A percentile compares a stretch with the other conserved stretches of the same genome.
phyloP scores from a whole-genome alignment of 768 basidiomycete species.

The Cystobasidiopsis lactophilus region DNA sequence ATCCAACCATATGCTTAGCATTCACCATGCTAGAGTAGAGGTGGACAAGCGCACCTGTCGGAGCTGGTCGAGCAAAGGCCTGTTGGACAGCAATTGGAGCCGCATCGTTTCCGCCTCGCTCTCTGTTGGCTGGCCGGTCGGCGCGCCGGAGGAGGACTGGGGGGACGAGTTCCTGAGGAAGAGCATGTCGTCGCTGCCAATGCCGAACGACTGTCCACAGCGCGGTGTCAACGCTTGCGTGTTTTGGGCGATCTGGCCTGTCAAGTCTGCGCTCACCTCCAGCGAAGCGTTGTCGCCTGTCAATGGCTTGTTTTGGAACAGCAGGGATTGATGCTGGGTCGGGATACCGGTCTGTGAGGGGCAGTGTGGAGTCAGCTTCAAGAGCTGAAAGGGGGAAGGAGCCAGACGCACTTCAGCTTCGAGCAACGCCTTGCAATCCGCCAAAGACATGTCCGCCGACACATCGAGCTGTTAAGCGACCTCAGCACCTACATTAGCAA shows the following conservation, averaged over 20 bases:
- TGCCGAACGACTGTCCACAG: conserved; percentile 32
- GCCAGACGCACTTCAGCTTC: conserved; percentile 64
- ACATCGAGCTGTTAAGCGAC: background rate
- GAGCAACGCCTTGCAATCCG: conserved; percentile 74
- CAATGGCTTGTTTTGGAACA: conserved; percentile 44
- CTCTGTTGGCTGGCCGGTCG: background rate
- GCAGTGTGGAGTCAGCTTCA: background rate
- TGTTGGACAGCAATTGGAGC: conserved; percentile 65
- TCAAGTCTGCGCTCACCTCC: conserved; percentile 24
- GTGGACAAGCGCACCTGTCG: conserved; percentile 33
- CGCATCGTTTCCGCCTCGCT: conserved; percentile 71
- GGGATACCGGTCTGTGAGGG: conserved; percentile 47
- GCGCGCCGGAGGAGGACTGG: background rate
- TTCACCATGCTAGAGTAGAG: background rate
- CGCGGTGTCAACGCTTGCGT: too few relatives aligned
- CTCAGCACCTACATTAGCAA: too few relatives aligned
- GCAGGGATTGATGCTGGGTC: conserved; percentile 47
- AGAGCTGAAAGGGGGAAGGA: background rate
- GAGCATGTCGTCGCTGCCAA: conserved; percentile 44
- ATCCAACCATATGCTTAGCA: background rate
- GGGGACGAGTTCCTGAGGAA: conserved; percentile 33
- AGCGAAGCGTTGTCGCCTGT: conserved; percentile 46
- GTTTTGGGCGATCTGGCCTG: too few relatives aligned
- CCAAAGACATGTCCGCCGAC: background rate
- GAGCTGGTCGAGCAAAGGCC: conserved; percentile 50